Evolutionary conservation across 305 asterid genomes (phyloP).

Genomic region (Andrographis paniculata): DNA sequence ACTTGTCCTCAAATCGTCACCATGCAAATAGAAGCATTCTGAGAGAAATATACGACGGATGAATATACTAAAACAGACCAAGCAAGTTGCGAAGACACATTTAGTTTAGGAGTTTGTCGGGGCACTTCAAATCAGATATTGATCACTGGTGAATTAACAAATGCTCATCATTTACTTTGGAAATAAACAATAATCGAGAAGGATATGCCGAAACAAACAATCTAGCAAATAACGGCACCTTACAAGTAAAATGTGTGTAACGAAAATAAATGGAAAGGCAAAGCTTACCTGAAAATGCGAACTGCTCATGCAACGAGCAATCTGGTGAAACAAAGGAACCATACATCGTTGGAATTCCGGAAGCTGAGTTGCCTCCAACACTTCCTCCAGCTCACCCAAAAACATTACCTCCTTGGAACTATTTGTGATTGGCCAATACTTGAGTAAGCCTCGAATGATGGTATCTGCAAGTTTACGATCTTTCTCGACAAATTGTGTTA

Average conservation of each 20-base stretch:
- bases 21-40: too few species aligned
- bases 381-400: conserved; percentile 90
- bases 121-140: too few species aligned
- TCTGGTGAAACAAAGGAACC: conserved; percentile 84
- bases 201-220: too few species aligned
- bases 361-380: conserved; percentile 83
- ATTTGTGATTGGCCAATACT: conserved; percentile 94
- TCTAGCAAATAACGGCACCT: neutral
- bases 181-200: too few species aligned
- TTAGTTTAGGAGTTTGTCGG: too few species aligned
- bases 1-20: too few species aligned
- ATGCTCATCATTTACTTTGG: too few species aligned
- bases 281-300: conserved; percentile 87
- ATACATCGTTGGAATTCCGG: conserved; percentile 95
- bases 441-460: conserved; percentile 75
- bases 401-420: conserved; percentile 95
- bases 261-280: neutral
- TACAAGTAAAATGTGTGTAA: conserved; percentile 10
- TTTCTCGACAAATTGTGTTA: conserved; percentile 84
- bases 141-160: too few species aligned
- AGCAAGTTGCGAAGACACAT: too few species aligned
- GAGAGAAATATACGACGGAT: too few species aligned
- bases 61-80: too few species aligned
- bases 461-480: conserved; percentile 91
- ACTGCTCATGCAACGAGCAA: conserved; percentile 72